Base-by-base conservation (phyloP, 768 basidiomycete species). In the Mycena albidolilacea region DNA sequence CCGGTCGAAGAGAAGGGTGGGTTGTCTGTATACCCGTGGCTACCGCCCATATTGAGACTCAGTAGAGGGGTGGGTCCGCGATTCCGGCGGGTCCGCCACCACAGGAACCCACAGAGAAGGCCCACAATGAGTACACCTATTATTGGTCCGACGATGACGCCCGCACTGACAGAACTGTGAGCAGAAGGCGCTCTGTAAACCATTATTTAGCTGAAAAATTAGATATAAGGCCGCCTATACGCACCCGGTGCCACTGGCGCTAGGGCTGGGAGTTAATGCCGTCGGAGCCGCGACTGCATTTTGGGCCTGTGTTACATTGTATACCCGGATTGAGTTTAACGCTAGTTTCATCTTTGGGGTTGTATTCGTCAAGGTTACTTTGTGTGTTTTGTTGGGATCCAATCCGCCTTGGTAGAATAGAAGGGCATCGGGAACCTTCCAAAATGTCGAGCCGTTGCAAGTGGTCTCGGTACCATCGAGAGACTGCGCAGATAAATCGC, bases 341-440 rank as follows among this genome's bases (percentile, higher is more conserved):
- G 66, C 48, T 15, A 71, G 57, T 38, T 70, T 74, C 54, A 68
- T 48, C 30, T 41, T 11, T 1, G 60, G 46, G 11, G 21, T 50
- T 2, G 44, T 17, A 48, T 75, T 71, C 19, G 52, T 63, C 1
- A 75, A 37, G 6, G 44, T 60, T 43, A 75, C 23, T 17, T 54
- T 71, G 50, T 75, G 70, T 23, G 50, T 71, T 38, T 58, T 65
- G 21, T 41, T 71, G 8, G 73, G 69, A 41, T 75, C 70, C 19
- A 75, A 44, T 10, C 73, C 73, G 14, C 64, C 73, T 52, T 67
- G 69, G 17, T 63, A 74, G 52, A 70, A 74, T 2, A 71, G 61
- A 23, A 75, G 46, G 19, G 73, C 43, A 43, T 71, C 70, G 21
- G 73, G 73, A 21, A 74, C 70, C 30, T 75, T 58, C 65, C 65